Conservation (phyloP, 495 filamentous ascomycete species). For the Immersiella caudata region DNA sequence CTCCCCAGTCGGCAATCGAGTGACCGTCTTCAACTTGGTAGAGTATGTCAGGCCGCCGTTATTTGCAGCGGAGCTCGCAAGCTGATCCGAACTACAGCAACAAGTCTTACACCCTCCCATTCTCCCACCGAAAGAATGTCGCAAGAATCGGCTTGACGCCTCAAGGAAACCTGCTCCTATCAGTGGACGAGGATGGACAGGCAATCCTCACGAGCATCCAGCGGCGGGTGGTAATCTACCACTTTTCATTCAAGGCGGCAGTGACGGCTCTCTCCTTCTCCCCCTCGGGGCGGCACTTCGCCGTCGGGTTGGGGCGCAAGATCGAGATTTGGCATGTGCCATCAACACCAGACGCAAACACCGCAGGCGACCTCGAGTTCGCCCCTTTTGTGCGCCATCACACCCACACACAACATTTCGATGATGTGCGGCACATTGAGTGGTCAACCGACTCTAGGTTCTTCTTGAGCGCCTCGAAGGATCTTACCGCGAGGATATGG, state of each 20-base stretch:
- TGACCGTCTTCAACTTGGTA: constrained; percentile 93
- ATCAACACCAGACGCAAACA: constrained; percentile 73
- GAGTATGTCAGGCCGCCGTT: constrained; percentile 62
- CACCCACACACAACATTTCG: constrained; percentile 84
- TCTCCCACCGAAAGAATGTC: constrained; percentile 92
- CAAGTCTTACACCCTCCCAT: constrained; percentile 92
- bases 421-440: constrained; percentile 78
- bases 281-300: constrained; percentile 87
- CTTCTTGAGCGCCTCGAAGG: constrained; percentile 86
- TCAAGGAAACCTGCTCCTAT: constrained; percentile 84
- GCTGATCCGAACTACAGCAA: constrained; percentile 63
- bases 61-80: constrained; percentile 14
- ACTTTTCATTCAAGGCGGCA: constrained; percentile 88
- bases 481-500: constrained; percentile 92
- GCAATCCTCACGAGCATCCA: constrained; percentile 89
- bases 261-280: constrained; percentile 89
- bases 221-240: constrained; percentile 81
- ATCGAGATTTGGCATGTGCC: constrained; percentile 97
- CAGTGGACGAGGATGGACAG: constrained; percentile 91
- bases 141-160: constrained; percentile 83
- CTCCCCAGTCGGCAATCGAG: constrained; percentile 95
- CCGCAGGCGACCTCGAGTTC: constrained; percentile 86
- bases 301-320: constrained; percentile 77
- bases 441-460: constrained; percentile 97
- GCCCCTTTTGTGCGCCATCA: constrained; percentile 90